A percentile compares a stretch with the other conserved stretches of the same genome.
Conservation (phyloP, 805 yeast species). For the Yarrowia sp. region DNA sequence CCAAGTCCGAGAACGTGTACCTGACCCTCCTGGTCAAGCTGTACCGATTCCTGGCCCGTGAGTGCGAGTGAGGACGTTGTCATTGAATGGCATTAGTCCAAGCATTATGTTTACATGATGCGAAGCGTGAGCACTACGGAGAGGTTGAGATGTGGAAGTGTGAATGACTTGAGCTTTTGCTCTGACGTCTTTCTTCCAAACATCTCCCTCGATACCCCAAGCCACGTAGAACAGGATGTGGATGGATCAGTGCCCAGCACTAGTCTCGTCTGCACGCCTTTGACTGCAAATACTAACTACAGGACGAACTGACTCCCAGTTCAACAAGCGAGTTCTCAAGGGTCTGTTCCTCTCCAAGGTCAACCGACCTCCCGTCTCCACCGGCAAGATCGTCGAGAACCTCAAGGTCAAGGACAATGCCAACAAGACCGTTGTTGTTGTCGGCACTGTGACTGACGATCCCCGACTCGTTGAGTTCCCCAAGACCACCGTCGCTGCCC, state of each 20-base stretch:
- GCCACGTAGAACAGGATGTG: neutral
- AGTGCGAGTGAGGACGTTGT: conserved; percentile 43
- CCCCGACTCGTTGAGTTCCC: conserved; percentile 91
- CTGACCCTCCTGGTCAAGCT: conserved; percentile 95
- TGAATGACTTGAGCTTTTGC: neutral
- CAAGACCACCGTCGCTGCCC: conserved; percentile 97
- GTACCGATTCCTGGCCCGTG: conserved; percentile 99
- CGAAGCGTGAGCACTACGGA: conserved; percentile 26
- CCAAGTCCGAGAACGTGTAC: conserved; percentile 99
- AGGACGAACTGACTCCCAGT: conserved; percentile 96
- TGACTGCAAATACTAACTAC: conserved; percentile 28
- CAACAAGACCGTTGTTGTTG: conserved; percentile 92
- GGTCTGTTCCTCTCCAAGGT: conserved; percentile 95
- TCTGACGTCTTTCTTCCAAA: neutral
- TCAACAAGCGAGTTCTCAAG: conserved; percentile 96
- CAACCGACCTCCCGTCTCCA: conserved; percentile 99
- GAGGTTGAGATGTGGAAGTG: neutral
- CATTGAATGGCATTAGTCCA: neutral
- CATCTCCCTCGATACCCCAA: neutral
- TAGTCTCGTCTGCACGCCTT: too few relatives aligned
- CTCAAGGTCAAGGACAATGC: conserved; percentile 79
- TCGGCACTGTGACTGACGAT: conserved; percentile 99
- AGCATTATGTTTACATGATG: neutral
- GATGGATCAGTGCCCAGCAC: too few relatives aligned
- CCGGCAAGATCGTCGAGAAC: conserved; percentile 85